Evolutionary conservation across 1,284 basidiomycete genomes (phyloP).

Genomic region (Sanghuangporus sanghuang): DNA sequence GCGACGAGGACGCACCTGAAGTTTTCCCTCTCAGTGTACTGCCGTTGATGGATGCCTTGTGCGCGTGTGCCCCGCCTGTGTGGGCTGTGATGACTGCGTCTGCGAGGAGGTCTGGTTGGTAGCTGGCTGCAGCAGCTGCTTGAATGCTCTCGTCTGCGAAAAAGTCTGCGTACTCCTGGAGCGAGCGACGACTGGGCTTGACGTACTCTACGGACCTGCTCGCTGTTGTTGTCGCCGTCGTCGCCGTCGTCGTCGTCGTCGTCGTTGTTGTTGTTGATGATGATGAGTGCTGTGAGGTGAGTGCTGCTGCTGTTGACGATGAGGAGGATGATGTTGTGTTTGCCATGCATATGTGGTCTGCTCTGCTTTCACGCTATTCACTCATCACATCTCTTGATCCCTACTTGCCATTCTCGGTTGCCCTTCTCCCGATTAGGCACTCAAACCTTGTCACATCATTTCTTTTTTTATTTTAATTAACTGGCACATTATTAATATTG

Average conservation of each 20-base stretch:
- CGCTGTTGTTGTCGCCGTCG: too few species aligned
- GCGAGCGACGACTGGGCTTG: slow-evolving; percentile 54
- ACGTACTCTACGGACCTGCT: slow-evolving; percentile 60
- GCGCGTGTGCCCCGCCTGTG: not conserved
- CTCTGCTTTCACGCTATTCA: not conserved
- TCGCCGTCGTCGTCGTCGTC: not conserved
- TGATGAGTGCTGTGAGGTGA: not conserved
- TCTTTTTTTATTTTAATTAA: not conserved
- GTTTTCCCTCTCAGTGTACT: not conserved
- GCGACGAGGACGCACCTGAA: not conserved
- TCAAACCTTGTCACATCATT: not conserved
- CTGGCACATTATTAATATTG: too few species aligned
- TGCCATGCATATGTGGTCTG: not conserved
- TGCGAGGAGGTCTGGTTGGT: slow-evolving; percentile 58
- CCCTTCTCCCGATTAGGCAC: not conserved
- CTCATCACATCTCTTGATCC: not conserved
- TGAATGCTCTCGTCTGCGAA: slow-evolving; percentile 55
- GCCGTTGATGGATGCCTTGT: not conserved
- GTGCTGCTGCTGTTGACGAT: too few species aligned
- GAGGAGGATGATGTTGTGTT: too few species aligned
- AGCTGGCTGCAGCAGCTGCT: slow-evolving; percentile 41
- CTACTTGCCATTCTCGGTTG: not conserved
- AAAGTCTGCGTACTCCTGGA: slow-evolving; percentile 69
- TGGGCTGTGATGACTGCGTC: slow-evolving; percentile 30
- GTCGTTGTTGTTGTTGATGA: too few species aligned